Conservation (phyloP, 345 rosid genomes). For the Gossypium anomalum region DNA sequence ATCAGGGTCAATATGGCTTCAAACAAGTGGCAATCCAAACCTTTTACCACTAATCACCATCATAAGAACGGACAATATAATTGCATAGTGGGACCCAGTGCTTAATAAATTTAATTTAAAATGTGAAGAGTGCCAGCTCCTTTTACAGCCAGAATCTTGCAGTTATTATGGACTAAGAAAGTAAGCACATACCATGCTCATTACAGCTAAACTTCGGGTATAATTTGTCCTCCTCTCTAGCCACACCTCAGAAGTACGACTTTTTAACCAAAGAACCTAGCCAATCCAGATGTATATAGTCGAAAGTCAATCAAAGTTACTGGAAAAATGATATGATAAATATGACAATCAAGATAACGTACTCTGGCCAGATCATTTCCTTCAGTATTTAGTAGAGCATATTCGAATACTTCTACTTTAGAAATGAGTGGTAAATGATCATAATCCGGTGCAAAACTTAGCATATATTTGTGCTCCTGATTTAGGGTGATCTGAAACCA, state of each 20-base stretch:
- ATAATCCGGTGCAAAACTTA: slow-evolving; percentile 89
- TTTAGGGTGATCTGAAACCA: slow-evolving; percentile 74
- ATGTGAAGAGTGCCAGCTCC: not conserved
- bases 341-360: slow-evolving; percentile 21
- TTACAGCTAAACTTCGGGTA: slow-evolving; percentile 96
- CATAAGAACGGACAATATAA: not conserved
- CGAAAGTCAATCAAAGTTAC: slow-evolving; percentile 8
- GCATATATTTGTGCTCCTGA: slow-evolving; percentile 90
- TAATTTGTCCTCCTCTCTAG: slow-evolving; percentile 97
- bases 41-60: not conserved
- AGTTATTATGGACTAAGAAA: not conserved
- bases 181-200: slow-evolving; percentile 89
- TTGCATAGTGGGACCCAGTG: not conserved
- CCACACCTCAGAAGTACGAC: slow-evolving; percentile 98
- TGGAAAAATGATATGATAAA: slow-evolving; percentile 10
- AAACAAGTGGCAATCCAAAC: not conserved
- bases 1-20: not conserved
- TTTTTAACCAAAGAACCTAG: slow-evolving; percentile 98
- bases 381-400: slow-evolving; percentile 82
- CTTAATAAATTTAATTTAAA: not conserved
- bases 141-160: not conserved
- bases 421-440: slow-evolving; percentile 89
- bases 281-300: slow-evolving; percentile 18
- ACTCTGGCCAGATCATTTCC: slow-evolving; percentile 97
- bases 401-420: slow-evolving; percentile 90